A percentile compares a stretch with the other conserved stretches of the same genome.
Evolutionary conservation across 1,284 basidiomycete genomes (phyloP).

Genomic region (Malassezia sp.): DNA sequence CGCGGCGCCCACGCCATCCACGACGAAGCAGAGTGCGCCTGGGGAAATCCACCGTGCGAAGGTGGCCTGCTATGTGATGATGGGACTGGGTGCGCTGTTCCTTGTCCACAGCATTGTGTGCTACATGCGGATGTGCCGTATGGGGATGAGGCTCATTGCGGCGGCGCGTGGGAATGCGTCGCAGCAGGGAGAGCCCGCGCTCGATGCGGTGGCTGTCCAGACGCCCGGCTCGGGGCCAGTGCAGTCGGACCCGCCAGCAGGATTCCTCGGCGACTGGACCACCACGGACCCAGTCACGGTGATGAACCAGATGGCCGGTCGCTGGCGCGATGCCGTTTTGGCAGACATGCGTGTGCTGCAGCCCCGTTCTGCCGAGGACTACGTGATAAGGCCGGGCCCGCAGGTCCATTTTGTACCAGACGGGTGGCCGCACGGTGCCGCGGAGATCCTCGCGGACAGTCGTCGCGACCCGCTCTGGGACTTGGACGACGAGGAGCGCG

Average conservation of each 20-base stretch:
- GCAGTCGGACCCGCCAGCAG: no score
- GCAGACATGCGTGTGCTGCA: neutral
- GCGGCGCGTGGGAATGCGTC: neutral
- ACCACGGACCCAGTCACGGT: neutral
- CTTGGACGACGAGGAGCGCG: no score
- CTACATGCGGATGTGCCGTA: conserved; percentile 4
- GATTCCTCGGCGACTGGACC: no score
- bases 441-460: no score
- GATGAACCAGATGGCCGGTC: neutral
- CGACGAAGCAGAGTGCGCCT: no score
- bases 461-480: no score
- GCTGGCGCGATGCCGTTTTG: neutral
- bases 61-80: neutral
- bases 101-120: neutral
- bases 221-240: no score
- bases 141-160: neutral
- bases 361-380: conserved; percentile 6
- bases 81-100: neutral
- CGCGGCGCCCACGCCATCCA: no score
- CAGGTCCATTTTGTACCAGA: no score
- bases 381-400: conserved; percentile 7
- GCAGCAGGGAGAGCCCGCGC: no score
- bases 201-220: no score
- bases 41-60: neutral
- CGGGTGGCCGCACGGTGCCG: no score